Conservation (phyloP, 2,329 filamentous ascomycete species). For the Fusarium heterosporum region DNA sequence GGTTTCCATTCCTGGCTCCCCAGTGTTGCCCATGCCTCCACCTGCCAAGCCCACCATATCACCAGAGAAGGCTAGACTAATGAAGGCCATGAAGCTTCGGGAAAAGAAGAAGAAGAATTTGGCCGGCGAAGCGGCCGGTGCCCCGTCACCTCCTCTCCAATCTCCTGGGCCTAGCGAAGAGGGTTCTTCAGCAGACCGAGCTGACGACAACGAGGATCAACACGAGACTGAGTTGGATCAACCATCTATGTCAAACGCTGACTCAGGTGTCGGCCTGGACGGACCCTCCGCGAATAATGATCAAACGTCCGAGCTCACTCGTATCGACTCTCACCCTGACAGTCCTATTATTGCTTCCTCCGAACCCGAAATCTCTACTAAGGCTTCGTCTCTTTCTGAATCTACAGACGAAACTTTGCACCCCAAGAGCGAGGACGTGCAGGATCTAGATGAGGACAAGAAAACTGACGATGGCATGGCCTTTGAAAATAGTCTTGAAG, state of each 20-base stretch:
- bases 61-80: slow-evolving; percentile 88
- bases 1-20: slow-evolving; percentile 55
- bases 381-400: slow-evolving; percentile 72
- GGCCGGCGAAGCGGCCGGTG: slow-evolving; percentile 44
- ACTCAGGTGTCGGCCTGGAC: slow-evolving; percentile 68
- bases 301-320: slow-evolving; percentile 59
- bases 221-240: slow-evolving; percentile 41
- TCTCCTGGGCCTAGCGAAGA: slow-evolving; percentile 38
- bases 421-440: slow-evolving; percentile 47
- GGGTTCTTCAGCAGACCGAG: slow-evolving; percentile 39
- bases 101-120: slow-evolving; percentile 74
- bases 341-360: slow-evolving; percentile 66
- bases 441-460: slow-evolving; percentile 34
- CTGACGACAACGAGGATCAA: slow-evolving; percentile 38
- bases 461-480: slow-evolving; percentile 19
- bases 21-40: slow-evolving; percentile 55
- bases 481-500: background rate
- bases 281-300: slow-evolving; percentile 58
- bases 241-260: slow-evolving; percentile 59
- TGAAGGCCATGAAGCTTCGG: slow-evolving; percentile 92
- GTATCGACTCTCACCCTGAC: slow-evolving; percentile 67
- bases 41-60: slow-evolving; percentile 70
- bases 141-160: slow-evolving; percentile 33
- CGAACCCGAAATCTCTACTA: slow-evolving; percentile 69
- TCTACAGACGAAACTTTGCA: slow-evolving; percentile 70